Conservation (phyloP, 2,329 filamentous ascomycete species). For the Elsinoe arachidis region DNA sequence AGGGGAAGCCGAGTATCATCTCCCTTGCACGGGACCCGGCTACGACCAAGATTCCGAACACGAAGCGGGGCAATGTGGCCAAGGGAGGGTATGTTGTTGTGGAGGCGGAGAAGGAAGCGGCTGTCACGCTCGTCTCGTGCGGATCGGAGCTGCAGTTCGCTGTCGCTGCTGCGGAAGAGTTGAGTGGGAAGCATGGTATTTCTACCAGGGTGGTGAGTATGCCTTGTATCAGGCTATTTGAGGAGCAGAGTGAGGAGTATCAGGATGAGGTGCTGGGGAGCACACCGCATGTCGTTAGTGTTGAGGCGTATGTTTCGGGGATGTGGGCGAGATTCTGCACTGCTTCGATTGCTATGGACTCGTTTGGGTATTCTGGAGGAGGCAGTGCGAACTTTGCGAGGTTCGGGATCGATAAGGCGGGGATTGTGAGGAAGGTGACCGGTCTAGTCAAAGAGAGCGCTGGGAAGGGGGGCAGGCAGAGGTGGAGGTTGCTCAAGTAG, state of each 20-base stretch:
- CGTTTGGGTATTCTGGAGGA: conserved; percentile 10
- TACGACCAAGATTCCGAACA: conserved; percentile 23
- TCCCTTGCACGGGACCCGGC: conserved; percentile 39
- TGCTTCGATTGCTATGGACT: conserved; percentile 6
- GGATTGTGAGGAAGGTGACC: conserved; percentile 5
- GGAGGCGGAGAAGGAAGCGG: conserved; percentile 21
- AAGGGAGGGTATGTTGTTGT: conserved; percentile 28
- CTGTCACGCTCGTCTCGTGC: conserved; percentile 35
- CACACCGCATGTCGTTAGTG: background rate
- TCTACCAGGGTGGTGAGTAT: conserved; percentile 36
- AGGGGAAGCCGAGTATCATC: conserved; percentile 39
- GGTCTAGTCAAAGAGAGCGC: background rate
- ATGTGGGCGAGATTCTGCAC: conserved; percentile 11
- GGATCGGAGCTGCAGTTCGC: conserved; percentile 38
- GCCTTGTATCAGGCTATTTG: conserved; percentile 39
- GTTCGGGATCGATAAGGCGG: conserved; percentile 6
- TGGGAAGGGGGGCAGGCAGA: background rate
- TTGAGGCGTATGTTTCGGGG: conserved; percentile 8
- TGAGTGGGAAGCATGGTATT: conserved; percentile 27
- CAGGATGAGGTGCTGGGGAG: conserved; percentile 16
- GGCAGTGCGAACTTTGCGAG: conserved; percentile 7
- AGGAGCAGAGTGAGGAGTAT: conserved; percentile 33
- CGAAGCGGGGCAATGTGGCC: conserved; percentile 24
- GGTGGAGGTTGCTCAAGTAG: conserved; percentile 3
- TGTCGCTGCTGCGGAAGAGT: conserved; percentile 29